These are phyloP conservation scores for Chenopodium formosanum DNA, from an alignment of 148 eudicot genomes.

Conservation along the genomic window DNA sequence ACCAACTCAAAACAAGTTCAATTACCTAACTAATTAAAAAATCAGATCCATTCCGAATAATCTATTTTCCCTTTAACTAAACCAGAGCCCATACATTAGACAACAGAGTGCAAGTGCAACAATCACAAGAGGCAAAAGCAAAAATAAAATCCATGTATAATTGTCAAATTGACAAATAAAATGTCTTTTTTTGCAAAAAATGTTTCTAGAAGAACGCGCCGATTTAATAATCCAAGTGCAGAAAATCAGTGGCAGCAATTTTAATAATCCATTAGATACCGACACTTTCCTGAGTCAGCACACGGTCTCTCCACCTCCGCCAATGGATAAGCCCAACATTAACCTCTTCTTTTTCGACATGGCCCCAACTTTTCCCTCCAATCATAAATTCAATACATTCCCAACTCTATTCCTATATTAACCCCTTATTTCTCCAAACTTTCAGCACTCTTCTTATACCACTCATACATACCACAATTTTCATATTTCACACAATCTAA, in stretches of 20 bases:
- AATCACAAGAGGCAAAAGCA: no score
- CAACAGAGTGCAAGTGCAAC: no score
- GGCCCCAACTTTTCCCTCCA: neutral
- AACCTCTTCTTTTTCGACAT: no score
- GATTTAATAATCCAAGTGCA: neutral
- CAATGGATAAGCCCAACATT: neutral
- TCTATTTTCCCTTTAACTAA: no score
- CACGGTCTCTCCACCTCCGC: neutral
- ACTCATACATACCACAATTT: neutral
- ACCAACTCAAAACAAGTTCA: no score
- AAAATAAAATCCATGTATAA: no score
- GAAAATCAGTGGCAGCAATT: neutral
- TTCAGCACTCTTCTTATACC: neutral
- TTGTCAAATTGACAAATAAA: neutral
- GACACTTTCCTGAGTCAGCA: slow-evolving; percentile 11
- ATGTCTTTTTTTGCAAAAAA: no score
- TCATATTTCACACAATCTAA: no score
- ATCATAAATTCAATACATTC: neutral
- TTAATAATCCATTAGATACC: neutral
- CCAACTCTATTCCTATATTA: neutral
- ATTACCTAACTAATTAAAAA: no score
- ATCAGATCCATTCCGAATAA: no score
- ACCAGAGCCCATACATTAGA: no score
- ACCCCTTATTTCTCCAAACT: neutral
- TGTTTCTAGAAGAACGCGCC: neutral